These are phyloP conservation scores for Penicillium samsonianum DNA, from an alignment of 495 filamentous ascomycete genomes.

Conservation along the genomic window DNA sequence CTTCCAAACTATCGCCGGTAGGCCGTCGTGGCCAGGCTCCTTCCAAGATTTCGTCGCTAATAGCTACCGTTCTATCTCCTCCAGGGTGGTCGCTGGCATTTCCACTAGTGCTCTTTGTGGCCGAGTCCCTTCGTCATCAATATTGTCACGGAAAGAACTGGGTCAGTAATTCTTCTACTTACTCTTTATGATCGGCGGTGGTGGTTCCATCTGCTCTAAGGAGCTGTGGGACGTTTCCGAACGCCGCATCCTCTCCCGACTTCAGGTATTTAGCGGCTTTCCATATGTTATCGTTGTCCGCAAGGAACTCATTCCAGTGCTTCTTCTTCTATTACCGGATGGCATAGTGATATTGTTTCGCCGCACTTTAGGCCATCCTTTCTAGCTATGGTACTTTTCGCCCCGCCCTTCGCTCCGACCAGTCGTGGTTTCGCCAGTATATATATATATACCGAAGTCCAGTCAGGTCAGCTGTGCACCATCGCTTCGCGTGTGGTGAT, in stretches of 20 bases:
- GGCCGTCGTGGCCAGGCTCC: background rate
- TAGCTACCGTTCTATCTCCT: slow-evolving; percentile 26
- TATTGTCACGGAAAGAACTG: slow-evolving; percentile 11
- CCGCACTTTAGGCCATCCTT: slow-evolving; percentile 18
- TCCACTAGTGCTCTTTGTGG: slow-evolving; percentile 21
- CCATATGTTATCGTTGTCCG: slow-evolving; percentile 29
- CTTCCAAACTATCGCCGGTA: slow-evolving; percentile 31
- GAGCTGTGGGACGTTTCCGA: slow-evolving; percentile 16
- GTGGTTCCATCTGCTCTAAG: too few relatives aligned
- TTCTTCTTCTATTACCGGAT: slow-evolving; percentile 31
- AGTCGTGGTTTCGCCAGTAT: too few relatives aligned
- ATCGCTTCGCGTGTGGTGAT: too few relatives aligned
- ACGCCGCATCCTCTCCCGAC: slow-evolving; percentile 21
- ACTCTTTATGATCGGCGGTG: too few relatives aligned
- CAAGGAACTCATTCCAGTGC: slow-evolving; percentile 29
- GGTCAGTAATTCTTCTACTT: background rate
- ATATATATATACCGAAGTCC: background rate
- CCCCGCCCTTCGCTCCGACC: too few relatives aligned
- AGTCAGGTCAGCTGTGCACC: too few relatives aligned
- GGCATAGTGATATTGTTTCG: slow-evolving; percentile 27
- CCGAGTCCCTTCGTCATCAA: slow-evolving; percentile 23
- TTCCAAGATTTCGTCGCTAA: slow-evolving; percentile 22
- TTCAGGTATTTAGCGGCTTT: slow-evolving; percentile 28
- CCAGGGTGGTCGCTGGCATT: slow-evolving; percentile 20
- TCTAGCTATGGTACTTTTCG: slow-evolving; percentile 10